Percentiles rank a stretch among this genome's conserved stretches.
phyloP scores from a whole-genome alignment of 306 rosid genomes.

The Ammopiptanthus mongolicus region DNA sequence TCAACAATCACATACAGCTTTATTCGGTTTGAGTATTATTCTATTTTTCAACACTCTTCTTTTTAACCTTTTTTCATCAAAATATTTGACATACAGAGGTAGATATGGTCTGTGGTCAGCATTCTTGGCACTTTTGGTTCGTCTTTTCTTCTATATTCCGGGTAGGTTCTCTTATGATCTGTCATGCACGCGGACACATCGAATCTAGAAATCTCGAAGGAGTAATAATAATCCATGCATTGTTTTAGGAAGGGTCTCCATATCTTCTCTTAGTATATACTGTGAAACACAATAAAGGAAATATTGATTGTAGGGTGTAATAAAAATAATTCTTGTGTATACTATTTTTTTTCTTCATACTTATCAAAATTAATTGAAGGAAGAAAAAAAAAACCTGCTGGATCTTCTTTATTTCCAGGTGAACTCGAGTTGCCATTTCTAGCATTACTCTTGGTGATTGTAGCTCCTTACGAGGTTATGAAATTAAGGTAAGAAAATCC shows the following conservation, averaged over 20 bases:
- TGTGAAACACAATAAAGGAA: not conserved
- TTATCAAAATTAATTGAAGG: not conserved
- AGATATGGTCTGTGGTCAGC: conserved; percentile 85
- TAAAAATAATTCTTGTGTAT: not conserved
- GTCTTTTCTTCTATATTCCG: conserved; percentile 67
- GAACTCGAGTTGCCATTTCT: conserved; percentile 87
- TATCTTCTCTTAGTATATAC: not conserved
- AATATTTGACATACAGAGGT: conserved; percentile 52
- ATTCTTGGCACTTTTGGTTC: conserved; percentile 76
- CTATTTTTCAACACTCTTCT: not conserved
- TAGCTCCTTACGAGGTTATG: conserved; percentile 70
- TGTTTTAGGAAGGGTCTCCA: not conserved
- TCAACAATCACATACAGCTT: not conserved
- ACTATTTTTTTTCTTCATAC: conserved; percentile 21
- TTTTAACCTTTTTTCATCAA: not conserved
- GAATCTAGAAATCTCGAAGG: conserved; percentile 3
- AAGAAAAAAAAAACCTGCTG: not conserved
- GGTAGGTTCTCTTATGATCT: conserved; percentile 25
- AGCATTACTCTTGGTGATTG: conserved; percentile 64
- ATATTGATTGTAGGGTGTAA: not conserved
- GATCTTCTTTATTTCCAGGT: conserved; percentile 37
- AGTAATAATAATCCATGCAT: not conserved
- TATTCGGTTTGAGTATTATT: not conserved
- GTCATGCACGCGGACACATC: not conserved
- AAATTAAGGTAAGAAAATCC: conserved; percentile 36